Evolutionary conservation across 78 protist species (phyloP).

Genomic region (Tieghemostelium lacteum): DNA sequence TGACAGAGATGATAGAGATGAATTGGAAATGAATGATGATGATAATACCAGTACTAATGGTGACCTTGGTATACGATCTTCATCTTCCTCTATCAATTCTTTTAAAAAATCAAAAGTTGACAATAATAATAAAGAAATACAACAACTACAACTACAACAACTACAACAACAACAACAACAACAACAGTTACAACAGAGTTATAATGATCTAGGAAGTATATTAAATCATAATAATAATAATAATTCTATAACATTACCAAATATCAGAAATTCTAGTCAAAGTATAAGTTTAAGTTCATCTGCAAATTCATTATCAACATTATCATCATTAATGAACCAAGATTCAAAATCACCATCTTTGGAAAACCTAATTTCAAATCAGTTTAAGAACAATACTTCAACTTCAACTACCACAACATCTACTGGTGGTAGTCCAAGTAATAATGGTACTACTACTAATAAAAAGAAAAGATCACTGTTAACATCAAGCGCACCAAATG

Average conservation of each 20-base stretch:
- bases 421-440: neutral
- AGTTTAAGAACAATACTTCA: neutral
- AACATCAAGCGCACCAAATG: neutral
- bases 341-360: no score
- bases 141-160: neutral
- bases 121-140: neutral
- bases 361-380: no score
- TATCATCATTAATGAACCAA: neutral
- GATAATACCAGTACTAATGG: neutral
- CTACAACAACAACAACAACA: conserved; percentile 9
- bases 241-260: no score
- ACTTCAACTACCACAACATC: no score
- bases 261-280: conserved; percentile 3
- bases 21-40: neutral
- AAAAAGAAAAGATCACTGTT: neutral
- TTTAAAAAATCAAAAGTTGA: neutral
- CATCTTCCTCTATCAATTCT: neutral
- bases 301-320: neutral
- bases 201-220: no score
- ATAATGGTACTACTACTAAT: neutral
- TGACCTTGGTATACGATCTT: neutral
- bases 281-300: neutral
- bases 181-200: no score
- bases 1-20: neutral
- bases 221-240: no score